Base-by-base conservation (phyloP, 805 yeast species). In the Diddensiella transvaalensis region DNA sequence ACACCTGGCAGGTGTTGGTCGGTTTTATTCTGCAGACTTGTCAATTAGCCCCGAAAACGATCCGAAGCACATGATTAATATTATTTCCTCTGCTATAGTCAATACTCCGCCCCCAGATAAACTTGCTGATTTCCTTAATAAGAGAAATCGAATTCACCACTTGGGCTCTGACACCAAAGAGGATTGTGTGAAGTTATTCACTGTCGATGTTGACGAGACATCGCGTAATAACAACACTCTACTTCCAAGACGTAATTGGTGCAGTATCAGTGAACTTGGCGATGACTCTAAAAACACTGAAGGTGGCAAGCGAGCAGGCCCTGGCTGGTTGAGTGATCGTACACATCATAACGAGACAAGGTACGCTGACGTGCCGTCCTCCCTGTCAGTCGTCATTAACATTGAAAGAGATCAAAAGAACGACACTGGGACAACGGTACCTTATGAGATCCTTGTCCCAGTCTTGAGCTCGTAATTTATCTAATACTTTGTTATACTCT, bases 81-180 rank as follows among this genome's bases (percentile, higher is more conserved):
- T 93, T 39, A 83, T 88, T 40, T 82, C 93, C 4, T 87, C 96
- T 15, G 98, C 98, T 2, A 88, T 91, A 49, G 81, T 85, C 23
- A 91, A 91, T 64, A 81, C 93, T 0, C 96, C 99, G 10, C 98
- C 98, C 1, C 96, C 97, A 1, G 79, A 81, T 61, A 82, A 83
- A 4, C 85, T 91, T 85, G 93, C 95, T 0, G 68, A 70, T 3
- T 70, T 91, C 54, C 69, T 91, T 56, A 76, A 85, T 64, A 79
- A 74, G 57, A 73, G 96, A 57, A 75, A 86, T 11, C 75, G 74
- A 46, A 69, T 78, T 19, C 97, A 90, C 65, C 82, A 76, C 52
- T 83, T 82, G 56, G 23, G 78, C 60, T 64, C 59, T 36, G 63
- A 72, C 33, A 82, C 90, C 3, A 86, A 80, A 55, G 97, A 91